A percentile compares a stretch with the other conserved stretches of the same genome.
phyloP scores from a whole-genome alignment of 2,329 filamentous ascomycete species.

The Colletotrichum lupini region DNA sequence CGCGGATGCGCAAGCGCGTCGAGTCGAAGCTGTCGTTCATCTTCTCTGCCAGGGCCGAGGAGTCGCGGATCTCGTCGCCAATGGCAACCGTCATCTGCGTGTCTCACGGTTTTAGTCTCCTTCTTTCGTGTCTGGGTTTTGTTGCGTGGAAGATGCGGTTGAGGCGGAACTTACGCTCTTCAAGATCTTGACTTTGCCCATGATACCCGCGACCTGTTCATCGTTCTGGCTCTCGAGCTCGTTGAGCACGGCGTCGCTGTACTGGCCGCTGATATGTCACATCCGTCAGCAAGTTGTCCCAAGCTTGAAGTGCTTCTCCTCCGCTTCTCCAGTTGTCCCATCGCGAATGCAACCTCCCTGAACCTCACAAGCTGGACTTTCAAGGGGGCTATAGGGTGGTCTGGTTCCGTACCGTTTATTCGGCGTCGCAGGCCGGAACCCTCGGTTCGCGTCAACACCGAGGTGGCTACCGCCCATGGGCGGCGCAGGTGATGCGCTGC shows the following conservation, averaged over 20 bases:
- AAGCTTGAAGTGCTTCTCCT: not conserved
- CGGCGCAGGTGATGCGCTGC: slow-evolving; percentile 20
- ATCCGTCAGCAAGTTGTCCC: slow-evolving; percentile 2
- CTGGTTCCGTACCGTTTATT: slow-evolving; percentile 68
- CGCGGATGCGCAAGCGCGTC: slow-evolving; percentile 81
- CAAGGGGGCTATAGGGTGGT: not conserved
- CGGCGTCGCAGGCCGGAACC: slow-evolving; percentile 76
- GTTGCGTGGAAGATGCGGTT: too few relatives aligned
- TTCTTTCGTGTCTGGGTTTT: not conserved
- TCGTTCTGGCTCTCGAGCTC: slow-evolving; percentile 98
- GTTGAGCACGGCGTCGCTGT: slow-evolving; percentile 89
- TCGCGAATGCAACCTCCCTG: not conserved
- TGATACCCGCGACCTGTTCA: slow-evolving; percentile 86
- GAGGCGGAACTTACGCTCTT: slow-evolving; percentile 76
- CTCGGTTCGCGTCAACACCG: slow-evolving; percentile 46
- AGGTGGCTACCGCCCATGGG: slow-evolving; percentile 39
- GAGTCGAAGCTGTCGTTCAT: slow-evolving; percentile 96
- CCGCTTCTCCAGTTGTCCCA: not conserved
- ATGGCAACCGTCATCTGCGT: slow-evolving; percentile 88
- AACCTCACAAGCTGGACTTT: too few relatives aligned
- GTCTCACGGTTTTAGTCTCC: slow-evolving; percentile 25
- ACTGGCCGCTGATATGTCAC: slow-evolving; percentile 75
- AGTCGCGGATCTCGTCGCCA: slow-evolving; percentile 94
- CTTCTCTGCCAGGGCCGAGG: slow-evolving; percentile 86
- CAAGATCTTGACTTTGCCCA: slow-evolving; percentile 87